Conservation (phyloP, 768 basidiomycete genomes). For the Naganishia vishniacii region DNA sequence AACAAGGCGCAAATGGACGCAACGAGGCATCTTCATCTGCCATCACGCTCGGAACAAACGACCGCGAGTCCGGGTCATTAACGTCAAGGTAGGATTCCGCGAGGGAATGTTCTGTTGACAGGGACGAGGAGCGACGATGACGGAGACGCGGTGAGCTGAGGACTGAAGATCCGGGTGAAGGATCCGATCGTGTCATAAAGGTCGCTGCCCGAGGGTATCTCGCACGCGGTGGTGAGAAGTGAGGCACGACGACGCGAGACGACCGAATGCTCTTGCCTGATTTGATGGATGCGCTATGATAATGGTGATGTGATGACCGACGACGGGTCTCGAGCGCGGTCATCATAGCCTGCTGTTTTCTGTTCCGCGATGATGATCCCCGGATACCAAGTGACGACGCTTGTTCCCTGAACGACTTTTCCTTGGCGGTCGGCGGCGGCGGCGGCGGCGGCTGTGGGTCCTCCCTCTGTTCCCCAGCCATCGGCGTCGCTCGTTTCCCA, state of each 20-base stretch:
- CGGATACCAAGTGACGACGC: conserved; percentile 6
- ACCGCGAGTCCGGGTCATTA: conserved; percentile 25
- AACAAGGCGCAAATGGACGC: conserved; percentile 86
- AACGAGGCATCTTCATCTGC: conserved; percentile 94
- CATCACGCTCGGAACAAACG: conserved; percentile 18
- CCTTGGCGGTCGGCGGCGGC: neutral
- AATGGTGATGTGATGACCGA: neutral
- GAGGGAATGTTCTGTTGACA: conserved; percentile 19
- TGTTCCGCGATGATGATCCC: neutral
- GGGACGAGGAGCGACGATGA: conserved; percentile 24
- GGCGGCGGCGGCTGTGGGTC: neutral
- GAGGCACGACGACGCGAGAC: neutral
- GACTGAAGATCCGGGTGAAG: conserved; percentile 11
- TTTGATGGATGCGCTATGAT: conserved; percentile 10
- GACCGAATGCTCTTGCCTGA: neutral
- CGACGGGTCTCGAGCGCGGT: neutral
- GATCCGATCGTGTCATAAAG: conserved; percentile 3
- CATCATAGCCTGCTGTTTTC: conserved; percentile 3
- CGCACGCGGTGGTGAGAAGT: neutral
- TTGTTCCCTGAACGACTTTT: neutral
- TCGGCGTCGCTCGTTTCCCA: neutral
- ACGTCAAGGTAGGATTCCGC: conserved; percentile 23
- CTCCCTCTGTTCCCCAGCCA: neutral
- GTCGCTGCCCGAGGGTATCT: conserved; percentile 10
- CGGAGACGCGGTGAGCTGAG: conserved; percentile 6